A percentile compares a stretch with the other conserved stretches of the same genome.
Evolutionary conservation across 345 rosid genomes (phyloP).

Genomic region (Viola odorata): DNA sequence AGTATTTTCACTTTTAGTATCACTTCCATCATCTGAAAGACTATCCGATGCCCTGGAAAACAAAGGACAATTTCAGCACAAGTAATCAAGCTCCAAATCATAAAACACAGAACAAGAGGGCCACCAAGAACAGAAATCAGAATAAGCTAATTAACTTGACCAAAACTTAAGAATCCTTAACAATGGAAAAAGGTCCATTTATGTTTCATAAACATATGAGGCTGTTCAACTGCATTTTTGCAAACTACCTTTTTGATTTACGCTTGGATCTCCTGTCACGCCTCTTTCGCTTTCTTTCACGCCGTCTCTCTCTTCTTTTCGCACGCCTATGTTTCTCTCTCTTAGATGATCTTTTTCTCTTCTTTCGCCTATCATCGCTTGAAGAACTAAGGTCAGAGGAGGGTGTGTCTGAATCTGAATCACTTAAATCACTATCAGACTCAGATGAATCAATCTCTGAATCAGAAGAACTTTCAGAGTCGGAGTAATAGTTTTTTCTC

Average conservation of each 20-base stretch:
- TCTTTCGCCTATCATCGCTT: conserved; percentile 76
- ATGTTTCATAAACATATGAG: too few species aligned
- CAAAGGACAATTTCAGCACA: background rate
- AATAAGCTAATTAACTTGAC: background rate
- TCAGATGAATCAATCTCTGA: conserved; percentile 70
- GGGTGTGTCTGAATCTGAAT: conserved; percentile 59
- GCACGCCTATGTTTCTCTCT: conserved; percentile 64
- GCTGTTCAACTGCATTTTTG: too few species aligned
- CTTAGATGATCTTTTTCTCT: conserved; percentile 72
- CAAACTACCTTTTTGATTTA: conserved; percentile 64
- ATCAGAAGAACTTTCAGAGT: conserved; percentile 74
- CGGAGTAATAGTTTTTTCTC: conserved; percentile 69
- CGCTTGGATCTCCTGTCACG: conserved; percentile 68
- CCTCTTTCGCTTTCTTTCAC: conserved; percentile 63
- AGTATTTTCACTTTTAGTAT: conserved; percentile 34
- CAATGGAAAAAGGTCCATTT: too few species aligned
- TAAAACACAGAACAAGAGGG: background rate
- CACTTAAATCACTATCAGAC: conserved; percentile 74
- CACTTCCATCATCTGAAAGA: conserved; percentile 47
- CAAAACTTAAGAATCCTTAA: too few species aligned
- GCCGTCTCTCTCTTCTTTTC: conserved; percentile 68
- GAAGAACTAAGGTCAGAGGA: conserved; percentile 78
- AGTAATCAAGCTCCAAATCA: background rate
- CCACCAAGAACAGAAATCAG: background rate
- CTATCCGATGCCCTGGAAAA: conserved; percentile 53